Base-by-base conservation (phyloP, 495 filamentous ascomycete species). In the Thermothielavioides terrestris region DNA sequence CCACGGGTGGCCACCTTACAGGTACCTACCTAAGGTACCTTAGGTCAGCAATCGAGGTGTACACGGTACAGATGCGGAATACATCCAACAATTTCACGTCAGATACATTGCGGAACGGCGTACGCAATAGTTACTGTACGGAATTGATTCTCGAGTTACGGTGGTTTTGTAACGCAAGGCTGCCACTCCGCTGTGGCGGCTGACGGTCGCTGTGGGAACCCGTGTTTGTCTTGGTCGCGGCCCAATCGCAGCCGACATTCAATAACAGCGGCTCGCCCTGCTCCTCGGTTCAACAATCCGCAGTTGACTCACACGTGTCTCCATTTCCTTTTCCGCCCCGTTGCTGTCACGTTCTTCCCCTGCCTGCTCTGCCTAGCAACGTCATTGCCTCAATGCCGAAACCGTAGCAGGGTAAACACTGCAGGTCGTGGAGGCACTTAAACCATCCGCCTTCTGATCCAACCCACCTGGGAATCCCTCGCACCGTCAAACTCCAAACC, bases 351-450 rank as follows among this genome's bases (percentile, higher is more conserved):
- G 46, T 38, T 17, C 22, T 2, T 18, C 22, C 9, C 14, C 43
- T n/a, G n/a, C n/a, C n/a, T n/a, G n/a, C n/a, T n/a, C 54, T 52
- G 26, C 49, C 49, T 41, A 49, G 49, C 54, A 56, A 56, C 54
- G 37, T 52, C 32, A 14, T 26, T 34, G 37, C n/a, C n/a, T n/a
- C n/a, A 41, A 17, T 27, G 22, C 34, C 30, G 22, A 32, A 22
- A 15, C 30, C 6, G 15, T n/a, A 11, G 23, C 23, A 49, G 15
- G 50, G 35, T 52, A 52, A 56, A 52, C 49, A 56, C 39, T 44
- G 34, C 35, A 36, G 10, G 23, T n/a, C n/a, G n/a, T n/a, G n/a
- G n/a, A n/a, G n/a, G n/a, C n/a, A n/a, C n/a, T n/a, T n/a, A n/a
- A n/a, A n/a, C n/a, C n/a, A n/a, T 45, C 25, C n/a, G n/a, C 30